Conservation (phyloP, 2,329 filamentous ascomycete genomes). For the Botrytis hyacinthi region DNA sequence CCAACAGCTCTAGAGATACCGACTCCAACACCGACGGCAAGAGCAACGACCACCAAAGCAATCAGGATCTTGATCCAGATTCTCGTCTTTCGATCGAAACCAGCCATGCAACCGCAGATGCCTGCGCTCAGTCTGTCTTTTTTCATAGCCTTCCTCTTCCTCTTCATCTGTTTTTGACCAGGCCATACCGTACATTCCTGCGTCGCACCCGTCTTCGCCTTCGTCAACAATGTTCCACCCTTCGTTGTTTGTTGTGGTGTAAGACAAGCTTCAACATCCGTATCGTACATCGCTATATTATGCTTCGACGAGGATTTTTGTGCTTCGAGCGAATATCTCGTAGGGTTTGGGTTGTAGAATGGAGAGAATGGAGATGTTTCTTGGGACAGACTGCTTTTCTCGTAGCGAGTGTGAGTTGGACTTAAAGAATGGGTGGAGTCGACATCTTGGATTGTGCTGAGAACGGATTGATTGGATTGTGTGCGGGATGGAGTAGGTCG, state of each 20-base stretch:
- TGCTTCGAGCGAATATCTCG: slow-evolving; percentile 27
- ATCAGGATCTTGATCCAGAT: slow-evolving; percentile 56
- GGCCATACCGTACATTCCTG: slow-evolving; percentile 58
- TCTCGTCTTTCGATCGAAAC: slow-evolving; percentile 53
- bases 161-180: slow-evolving; percentile 57
- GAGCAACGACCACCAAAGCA: slow-evolving; percentile 50
- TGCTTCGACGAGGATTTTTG: slow-evolving; percentile 30
- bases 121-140: slow-evolving; percentile 55
- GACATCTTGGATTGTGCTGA: slow-evolving; percentile 62
- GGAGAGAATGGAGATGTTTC: slow-evolving; percentile 27
- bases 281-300: slow-evolving; percentile 27
- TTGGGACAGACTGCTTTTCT: slow-evolving; percentile 22
- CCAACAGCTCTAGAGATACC: slow-evolving; percentile 60
- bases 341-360: slow-evolving; percentile 27
- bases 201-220: slow-evolving; percentile 6
- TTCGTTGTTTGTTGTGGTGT: slow-evolving; percentile 20
- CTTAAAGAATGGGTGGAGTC: slow-evolving; percentile 25
- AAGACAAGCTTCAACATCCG: slow-evolving; percentile 29
- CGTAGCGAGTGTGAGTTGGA: slow-evolving; percentile 16
- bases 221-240: not conserved
- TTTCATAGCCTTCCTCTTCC: slow-evolving; percentile 56
- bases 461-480: slow-evolving; percentile 26
- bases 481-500: slow-evolving; percentile 23
- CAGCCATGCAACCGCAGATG: slow-evolving; percentile 51
- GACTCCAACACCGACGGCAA: slow-evolving; percentile 56